Percentiles rank a stretch among this genome's conserved stretches.
These are phyloP conservation scores for Pyrenophora seminiperda DNA, from an alignment of 2,329 filamentous ascomycete species.

Conservation along the genomic window DNA sequence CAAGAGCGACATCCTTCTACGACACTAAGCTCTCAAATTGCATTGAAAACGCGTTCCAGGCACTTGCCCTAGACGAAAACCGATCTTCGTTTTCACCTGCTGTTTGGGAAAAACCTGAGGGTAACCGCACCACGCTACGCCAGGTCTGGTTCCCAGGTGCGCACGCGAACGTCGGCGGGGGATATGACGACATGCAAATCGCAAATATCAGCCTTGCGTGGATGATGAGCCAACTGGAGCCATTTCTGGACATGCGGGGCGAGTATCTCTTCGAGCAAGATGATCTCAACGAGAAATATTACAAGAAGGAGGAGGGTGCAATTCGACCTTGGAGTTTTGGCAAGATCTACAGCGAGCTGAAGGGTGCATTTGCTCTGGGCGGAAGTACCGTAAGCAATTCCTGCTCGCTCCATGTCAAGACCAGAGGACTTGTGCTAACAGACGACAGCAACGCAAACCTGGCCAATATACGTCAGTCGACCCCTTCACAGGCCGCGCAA, in stretches of 20 bases:
- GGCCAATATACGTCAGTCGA: slow-evolving; percentile 55
- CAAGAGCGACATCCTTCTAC: slow-evolving; percentile 52
- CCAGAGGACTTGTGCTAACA: slow-evolving; percentile 3
- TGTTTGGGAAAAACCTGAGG: slow-evolving; percentile 57
- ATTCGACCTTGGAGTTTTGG: slow-evolving; percentile 56
- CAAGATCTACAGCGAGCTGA: slow-evolving; percentile 52
- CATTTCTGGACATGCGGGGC: slow-evolving; percentile 55
- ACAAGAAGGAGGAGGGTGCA: slow-evolving; percentile 49
- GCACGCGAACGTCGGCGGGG: slow-evolving; percentile 60
- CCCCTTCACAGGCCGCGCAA: slow-evolving; percentile 50
- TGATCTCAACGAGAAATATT: slow-evolving; percentile 53
- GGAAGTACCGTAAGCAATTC: slow-evolving; percentile 45
- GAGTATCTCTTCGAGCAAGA: slow-evolving; percentile 56
- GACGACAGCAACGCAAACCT: slow-evolving; percentile 50
- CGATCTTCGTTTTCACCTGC: slow-evolving; percentile 58
- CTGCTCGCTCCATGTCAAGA: background rate
- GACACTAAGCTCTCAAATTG: slow-evolving; percentile 52
- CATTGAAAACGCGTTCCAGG: slow-evolving; percentile 62
- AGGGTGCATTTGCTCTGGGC: slow-evolving; percentile 55
- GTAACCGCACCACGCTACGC: slow-evolving; percentile 53
- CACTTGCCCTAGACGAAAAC: slow-evolving; percentile 60
- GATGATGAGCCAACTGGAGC: slow-evolving; percentile 61
- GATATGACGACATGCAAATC: slow-evolving; percentile 52
- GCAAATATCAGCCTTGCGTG: slow-evolving; percentile 61
- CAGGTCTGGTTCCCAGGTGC: slow-evolving; percentile 63